Conservation (phyloP, 345 rosid genomes). For the Mallotus nudiflorus region DNA sequence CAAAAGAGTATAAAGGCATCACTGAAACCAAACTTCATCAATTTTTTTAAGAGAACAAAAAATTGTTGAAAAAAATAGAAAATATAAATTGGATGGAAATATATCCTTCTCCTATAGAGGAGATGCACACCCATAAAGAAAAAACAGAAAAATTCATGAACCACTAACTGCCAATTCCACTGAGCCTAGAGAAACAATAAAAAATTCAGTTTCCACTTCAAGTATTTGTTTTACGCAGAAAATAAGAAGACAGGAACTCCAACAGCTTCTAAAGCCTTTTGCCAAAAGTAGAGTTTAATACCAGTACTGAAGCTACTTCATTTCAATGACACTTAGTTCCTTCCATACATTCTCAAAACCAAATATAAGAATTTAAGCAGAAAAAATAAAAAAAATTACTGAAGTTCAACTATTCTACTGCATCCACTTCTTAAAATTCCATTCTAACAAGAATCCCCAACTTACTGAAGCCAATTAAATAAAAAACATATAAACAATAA, state of each 20-base stretch:
- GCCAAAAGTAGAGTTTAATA: too few relatives aligned
- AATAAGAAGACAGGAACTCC: neutral
- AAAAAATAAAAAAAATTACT: neutral
- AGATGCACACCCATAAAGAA: neutral
- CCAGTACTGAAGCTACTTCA: neutral
- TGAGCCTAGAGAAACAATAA: neutral
- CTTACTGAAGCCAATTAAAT: neutral
- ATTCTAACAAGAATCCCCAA: neutral
- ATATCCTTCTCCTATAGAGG: neutral
- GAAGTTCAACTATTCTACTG: neutral
- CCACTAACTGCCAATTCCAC: neutral
- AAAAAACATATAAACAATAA: neutral
- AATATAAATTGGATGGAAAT: neutral
- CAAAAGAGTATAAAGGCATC: neutral
- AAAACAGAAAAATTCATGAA: neutral
- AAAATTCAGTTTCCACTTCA: too few relatives aligned
- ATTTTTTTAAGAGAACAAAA: neutral
- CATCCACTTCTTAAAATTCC: neutral
- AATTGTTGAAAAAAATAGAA: neutral
- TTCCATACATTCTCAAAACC: neutral
- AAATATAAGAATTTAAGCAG: neutral
- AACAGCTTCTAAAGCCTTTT: neutral
- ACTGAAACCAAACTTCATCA: neutral
- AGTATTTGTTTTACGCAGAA: neutral
- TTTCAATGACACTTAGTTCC: neutral